Base-by-base conservation (phyloP, 2,329 filamentous ascomycete genomes). In the Pseudogymnoascus sp. region DNA sequence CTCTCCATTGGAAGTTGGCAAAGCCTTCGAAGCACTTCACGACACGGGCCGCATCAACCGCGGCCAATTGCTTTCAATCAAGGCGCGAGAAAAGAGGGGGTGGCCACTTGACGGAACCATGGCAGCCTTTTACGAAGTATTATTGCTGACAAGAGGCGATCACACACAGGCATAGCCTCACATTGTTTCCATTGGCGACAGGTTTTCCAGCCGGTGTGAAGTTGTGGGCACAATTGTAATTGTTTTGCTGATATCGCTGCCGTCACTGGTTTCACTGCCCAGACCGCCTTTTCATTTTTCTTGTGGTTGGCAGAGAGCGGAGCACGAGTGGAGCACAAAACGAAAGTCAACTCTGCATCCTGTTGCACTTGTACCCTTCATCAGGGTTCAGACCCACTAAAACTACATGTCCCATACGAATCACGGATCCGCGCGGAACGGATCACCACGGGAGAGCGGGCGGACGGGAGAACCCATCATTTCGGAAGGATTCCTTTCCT, bases 371-470 rank as follows among this genome's bases (percentile, higher is more conserved):
- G 50, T 33, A 56, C 50, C 50, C 50, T 56, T 56, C 50, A 33
- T 6, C 50, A 56, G 50, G 50, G 50, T 56, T 31, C 26, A 33
- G 50, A 16, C 50, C 50, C 50, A 56, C 50, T 56, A 56, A 56
- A 56, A 33, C 26, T 53, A 33, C 50, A 12, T 56, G n/a, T 56
- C 50, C 50, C 50, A n/a, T 56, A 33, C 50, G 50, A 56, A 56
- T 56, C 50, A 56, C 50, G 50, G 50, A 56, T 56, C 50, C 50
- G 50, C 50, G 28, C 50, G 50, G 50, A 56, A 56, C 50, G 50
- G 50, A 56, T 56, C 50, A 33, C 10, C 50, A n/a, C 50, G 50
- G 50, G 50, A 56, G n/a, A 56, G 50, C 50, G 50, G 50, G 50
- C 28, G 50, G 50, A 56, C 50, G 50, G 50, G 50, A 33, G 50